Evolutionary conservation across 2,329 filamentous ascomycete genomes (phyloP), one percentile per base, ranked within the genome.

Genomic region (Ophiosphaerella korrae): DNA sequence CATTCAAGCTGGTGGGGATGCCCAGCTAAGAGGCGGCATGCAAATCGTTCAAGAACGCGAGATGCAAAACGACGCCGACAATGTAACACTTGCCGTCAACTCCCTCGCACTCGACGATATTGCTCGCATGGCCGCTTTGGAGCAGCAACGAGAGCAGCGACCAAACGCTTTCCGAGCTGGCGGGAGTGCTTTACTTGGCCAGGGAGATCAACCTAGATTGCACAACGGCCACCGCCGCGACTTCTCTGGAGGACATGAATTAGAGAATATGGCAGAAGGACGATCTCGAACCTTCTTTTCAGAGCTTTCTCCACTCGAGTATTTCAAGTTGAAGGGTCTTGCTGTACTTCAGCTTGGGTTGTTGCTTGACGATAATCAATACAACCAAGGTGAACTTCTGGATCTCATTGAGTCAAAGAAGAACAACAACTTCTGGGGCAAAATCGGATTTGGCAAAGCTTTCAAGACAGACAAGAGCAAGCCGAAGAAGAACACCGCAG

Each of bases 331-430:
- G 39, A 88, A 94, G 23, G 93, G 97, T 66, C 86, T 97, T 49
- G 94, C 94, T 8, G 94, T 99, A 5, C 80, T 99, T 52, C 93
- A 90, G 1, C 96, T 99, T 87, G 91, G 96, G 60, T 92, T 94
- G 6, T 81, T 97, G 73, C 81, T 99, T 5, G 92, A 96, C 63
- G 92, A 96, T 62, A 86, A 87, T 3, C 87, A 96, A 63, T 97
- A 97, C 74, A 89, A 88, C n/a, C 82, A 97, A 51, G 94, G 97
- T 60, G 94, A 99, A 68, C 80, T 99, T 1, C 83, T 97, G 12
- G 86, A 90, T 54, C 85, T 99, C 42, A 97, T 99, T 55, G 94
- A 99, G 74, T 91, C 90, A 2, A 88, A 90, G 67, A 95, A 96
- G 55, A 86, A 90, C 21, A 86, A 90, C 21, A 97, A 90, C 0